Evolutionary conservation across 2,329 filamentous ascomycete species (phyloP).

Genomic region (Aureobasidium namibiae): DNA sequence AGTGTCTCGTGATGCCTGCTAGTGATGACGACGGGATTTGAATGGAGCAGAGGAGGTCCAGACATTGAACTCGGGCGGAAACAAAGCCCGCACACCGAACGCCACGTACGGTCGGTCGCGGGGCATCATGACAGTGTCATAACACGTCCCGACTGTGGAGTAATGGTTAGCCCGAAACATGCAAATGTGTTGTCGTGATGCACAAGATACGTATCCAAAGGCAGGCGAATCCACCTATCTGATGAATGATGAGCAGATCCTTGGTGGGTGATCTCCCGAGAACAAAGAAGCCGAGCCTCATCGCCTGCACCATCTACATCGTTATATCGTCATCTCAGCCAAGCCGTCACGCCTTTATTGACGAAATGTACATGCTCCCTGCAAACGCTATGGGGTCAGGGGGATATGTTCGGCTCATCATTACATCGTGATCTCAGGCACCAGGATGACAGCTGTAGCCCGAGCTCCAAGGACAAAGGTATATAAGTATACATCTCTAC

Average conservation of each 20-base stretch:
- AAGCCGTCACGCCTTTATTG: background rate
- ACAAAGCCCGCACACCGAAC: background rate
- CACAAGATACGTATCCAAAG: background rate
- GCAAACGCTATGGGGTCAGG: background rate
- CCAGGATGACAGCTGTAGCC: background rate
- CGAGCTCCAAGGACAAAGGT: background rate
- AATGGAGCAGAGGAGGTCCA: background rate
- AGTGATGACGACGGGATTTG: background rate
- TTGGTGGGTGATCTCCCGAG: background rate
- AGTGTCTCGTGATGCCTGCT: background rate
- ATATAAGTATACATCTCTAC: background rate
- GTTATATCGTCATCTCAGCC: background rate
- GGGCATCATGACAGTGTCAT: background rate
- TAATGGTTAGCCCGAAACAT: background rate
- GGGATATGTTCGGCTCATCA: background rate
- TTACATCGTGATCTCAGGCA: slow-evolving; percentile 2
- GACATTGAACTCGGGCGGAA: background rate
- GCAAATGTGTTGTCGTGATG: background rate
- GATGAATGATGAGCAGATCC: background rate
- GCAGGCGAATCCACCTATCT: background rate
- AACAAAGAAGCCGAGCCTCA: background rate
- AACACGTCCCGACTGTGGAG: background rate
- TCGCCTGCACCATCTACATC: background rate
- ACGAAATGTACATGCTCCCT: background rate
- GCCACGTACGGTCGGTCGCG: background rate